Conservation (phyloP, 305 asterid species). For the Solanum aculeatissimum region DNA sequence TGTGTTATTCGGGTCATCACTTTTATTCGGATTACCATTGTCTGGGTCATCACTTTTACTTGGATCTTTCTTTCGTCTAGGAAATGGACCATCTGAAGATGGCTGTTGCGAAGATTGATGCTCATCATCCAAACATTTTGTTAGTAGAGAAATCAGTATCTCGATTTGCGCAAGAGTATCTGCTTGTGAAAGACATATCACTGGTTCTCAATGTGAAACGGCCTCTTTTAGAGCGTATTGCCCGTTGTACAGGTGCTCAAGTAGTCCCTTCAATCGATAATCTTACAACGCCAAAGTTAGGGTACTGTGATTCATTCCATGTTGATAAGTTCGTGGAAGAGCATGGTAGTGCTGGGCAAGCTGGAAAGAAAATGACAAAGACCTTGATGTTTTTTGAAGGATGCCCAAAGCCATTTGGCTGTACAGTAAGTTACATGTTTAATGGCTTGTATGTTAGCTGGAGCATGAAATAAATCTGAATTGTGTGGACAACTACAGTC, state of each 20-base stretch:
- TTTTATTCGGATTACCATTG: not conserved
- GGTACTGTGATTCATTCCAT: constrained; percentile 70
- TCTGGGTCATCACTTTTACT: not conserved
- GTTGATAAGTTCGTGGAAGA: constrained; percentile 73
- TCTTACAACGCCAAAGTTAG: constrained; percentile 61
- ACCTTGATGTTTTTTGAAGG: constrained; percentile 91
- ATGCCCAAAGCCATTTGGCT: constrained; percentile 84
- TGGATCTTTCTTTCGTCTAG: constrained; percentile 26
- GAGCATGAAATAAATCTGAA: not conserved
- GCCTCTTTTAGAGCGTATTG: constrained; percentile 78
- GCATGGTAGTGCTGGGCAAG: constrained; percentile 76
- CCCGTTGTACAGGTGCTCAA: constrained; percentile 87
- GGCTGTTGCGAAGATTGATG: constrained; percentile 88
- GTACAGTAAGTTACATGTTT: constrained; percentile 50
- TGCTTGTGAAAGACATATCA: constrained; percentile 72
- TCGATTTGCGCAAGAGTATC: constrained; percentile 84
- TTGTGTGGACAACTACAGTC: not conserved
- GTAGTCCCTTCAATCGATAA: constrained; percentile 67
- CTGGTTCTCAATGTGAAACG: constrained; percentile 81
- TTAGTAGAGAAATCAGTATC: constrained; percentile 86
- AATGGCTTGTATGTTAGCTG: not conserved
- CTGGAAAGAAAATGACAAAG: constrained; percentile 58
- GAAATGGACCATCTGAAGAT: constrained; percentile 94
- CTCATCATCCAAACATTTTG: constrained; percentile 74
- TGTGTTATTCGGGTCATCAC: not conserved